A percentile compares a stretch with the other conserved stretches of the same genome.
These are phyloP conservation scores for Trichoderma cornu-damae DNA, from an alignment of 2,329 filamentous ascomycete genomes.

Conservation along the genomic window DNA sequence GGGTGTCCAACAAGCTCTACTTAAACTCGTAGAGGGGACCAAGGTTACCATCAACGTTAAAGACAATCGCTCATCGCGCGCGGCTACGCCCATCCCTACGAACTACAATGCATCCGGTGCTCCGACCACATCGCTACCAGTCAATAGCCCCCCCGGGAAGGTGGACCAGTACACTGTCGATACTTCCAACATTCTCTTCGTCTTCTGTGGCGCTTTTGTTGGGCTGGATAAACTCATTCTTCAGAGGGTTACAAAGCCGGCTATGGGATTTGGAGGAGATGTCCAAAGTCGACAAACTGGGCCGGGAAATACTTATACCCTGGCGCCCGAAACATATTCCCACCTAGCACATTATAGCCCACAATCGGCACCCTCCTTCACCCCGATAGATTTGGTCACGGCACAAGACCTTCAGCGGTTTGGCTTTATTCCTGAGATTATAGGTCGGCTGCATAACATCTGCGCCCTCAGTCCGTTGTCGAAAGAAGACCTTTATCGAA, in stretches of 20 bases:
- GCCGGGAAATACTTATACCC: conserved; percentile 49
- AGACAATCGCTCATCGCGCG: conserved; percentile 58
- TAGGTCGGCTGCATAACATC: conserved; percentile 89
- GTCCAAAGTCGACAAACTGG: conserved; percentile 56
- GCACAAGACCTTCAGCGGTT: conserved; percentile 75
- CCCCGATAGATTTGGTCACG: conserved; percentile 65
- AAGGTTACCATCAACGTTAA: conserved; percentile 91
- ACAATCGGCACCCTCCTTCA: conserved; percentile 39
- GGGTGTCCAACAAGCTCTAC: conserved; percentile 88
- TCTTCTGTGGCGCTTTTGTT: conserved; percentile 93
- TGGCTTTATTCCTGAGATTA: conserved; percentile 90
- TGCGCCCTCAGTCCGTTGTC: conserved; percentile 76
- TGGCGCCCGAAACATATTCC: conserved; percentile 57
- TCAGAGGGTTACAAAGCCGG: conserved; percentile 75
- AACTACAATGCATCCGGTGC: conserved; percentile 45
- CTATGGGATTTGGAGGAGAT: conserved; percentile 87
- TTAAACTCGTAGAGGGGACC: conserved; percentile 95
- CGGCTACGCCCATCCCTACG: conserved; percentile 48
- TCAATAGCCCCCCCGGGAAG: conserved; percentile 45
- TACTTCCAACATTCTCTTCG: conserved; percentile 95
- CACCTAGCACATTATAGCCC: conserved; percentile 52
- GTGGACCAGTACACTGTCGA: conserved; percentile 69
- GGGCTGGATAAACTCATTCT: conserved; percentile 84
- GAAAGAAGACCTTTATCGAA: conserved; percentile 65
- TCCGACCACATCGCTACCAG: conserved; percentile 43